Base-by-base conservation (phyloP, 2,329 filamentous ascomycete genomes). In the Epicoccum nigrum region DNA sequence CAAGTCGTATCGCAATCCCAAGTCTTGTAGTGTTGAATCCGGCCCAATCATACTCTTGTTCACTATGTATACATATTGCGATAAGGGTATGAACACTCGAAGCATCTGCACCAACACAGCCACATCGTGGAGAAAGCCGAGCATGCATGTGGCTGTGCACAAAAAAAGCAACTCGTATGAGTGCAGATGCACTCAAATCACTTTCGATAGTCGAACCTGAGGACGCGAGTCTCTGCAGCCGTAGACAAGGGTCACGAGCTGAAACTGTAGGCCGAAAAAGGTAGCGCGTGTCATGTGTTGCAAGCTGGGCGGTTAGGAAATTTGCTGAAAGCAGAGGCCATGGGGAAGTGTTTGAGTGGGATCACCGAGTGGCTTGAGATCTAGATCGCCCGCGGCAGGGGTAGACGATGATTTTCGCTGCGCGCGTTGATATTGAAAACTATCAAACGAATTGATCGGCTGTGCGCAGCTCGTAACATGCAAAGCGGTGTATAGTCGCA, bases 161-260 rank as follows among this genome's bases (percentile, higher is more conserved):
- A 44, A 38, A 46, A 55, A 42, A 35, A 31, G 20, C 16, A 8
- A 17, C 37, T 25, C 32, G 25, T 28, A 19, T 25, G 23, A 9
- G 23, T 9, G 23, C 23, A 30, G n/a, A 35, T 4, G 7, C 32
- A 39, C 19, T 52, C 49, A 47, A 44, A 52, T 52, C 16, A 28
- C 17, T 12, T 30, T 43, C 43, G 33, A 23, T 45, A 45, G 49
- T n/a, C n/a, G n/a, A n/a, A n/a, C 38, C 33, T 30, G 33, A 30
- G 28, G 16, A 51, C 50, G 54, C 54, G 52, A 56, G 25, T 7
- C 51, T 35, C 42, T 45, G 56, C 45, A 58, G 46, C 20, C 44
- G 38, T 28, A 34, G 40, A 58, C 56, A 58, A 31, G 56, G 58
- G 56, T 32, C n/a, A 37, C 28, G 40, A 62, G 60, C 60, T 63